Conservation (phyloP, 139 green algal genomes). For the Closterium sp. region DNA sequence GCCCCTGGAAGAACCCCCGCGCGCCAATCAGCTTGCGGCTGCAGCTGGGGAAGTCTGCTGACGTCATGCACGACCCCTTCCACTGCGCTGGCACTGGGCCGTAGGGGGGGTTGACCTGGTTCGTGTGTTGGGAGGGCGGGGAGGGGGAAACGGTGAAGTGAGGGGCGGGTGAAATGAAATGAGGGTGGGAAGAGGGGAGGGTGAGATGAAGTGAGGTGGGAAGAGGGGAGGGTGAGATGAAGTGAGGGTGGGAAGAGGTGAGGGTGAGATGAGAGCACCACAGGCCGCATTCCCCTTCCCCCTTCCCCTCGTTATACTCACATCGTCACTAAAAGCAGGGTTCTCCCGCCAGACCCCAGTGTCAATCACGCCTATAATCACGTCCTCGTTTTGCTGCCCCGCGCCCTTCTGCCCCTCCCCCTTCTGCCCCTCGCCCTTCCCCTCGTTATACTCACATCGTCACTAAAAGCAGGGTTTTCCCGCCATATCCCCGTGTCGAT, state of each 20-base stretch:
- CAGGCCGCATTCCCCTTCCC: neutral
- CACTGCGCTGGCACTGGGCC: neutral
- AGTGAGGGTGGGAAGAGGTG: no score
- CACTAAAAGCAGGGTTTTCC: neutral
- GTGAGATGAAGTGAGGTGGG: no score
- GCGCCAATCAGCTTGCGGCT: slow-evolving; percentile 2
- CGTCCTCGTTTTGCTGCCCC: neutral
- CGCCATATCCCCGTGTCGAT: neutral
- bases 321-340: neutral
- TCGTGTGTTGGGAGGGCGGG: neutral
- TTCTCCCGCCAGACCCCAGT: neutral
- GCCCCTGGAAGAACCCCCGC: neutral
- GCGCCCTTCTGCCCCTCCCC: neutral
- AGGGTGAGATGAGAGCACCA: neutral
- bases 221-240: no score
- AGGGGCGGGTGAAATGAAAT: no score
- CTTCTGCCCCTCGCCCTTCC: no score
- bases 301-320: neutral
- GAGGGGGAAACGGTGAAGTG: no score
- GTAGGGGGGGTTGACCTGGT: neutral
- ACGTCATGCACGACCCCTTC: neutral
- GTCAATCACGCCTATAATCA: neutral
- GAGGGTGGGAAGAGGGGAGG: neutral
- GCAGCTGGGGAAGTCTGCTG: slow-evolving; percentile 9
- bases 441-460: neutral